Conservation (phyloP, 768 basidiomycete species). For the Lactarius evosmus region DNA sequence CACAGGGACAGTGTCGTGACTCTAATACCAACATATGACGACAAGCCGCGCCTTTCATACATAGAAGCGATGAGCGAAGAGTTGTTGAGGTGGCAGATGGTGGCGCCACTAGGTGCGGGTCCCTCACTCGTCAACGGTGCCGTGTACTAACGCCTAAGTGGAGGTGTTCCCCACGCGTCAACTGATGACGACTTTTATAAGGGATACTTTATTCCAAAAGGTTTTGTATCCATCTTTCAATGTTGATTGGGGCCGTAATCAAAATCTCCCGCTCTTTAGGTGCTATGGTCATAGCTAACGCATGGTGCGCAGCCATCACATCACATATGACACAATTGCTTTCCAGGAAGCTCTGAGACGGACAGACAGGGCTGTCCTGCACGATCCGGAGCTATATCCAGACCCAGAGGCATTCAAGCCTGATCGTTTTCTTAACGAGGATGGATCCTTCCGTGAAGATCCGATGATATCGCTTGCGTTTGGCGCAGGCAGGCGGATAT, state of each 20-base stretch:
- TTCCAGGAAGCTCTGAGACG: not conserved
- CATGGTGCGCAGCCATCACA: slow-evolving; percentile 26
- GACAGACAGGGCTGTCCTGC: slow-evolving; percentile 4
- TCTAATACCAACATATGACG: slow-evolving; percentile 29
- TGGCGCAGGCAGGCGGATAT: not conserved
- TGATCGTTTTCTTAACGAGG: slow-evolving; percentile 29
- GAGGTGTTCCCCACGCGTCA: slow-evolving; percentile 25
- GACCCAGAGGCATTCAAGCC: slow-evolving; percentile 33
- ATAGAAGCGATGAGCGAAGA: slow-evolving; percentile 30
- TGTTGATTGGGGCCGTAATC: slow-evolving; percentile 3
- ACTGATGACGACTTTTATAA: slow-evolving; percentile 5
- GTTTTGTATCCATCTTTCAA: slow-evolving; percentile 24
- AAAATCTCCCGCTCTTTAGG: not conserved
- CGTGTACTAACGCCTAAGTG: not conserved
- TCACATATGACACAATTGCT: not conserved
- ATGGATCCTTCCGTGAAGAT: slow-evolving; percentile 7
- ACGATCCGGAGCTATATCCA: slow-evolving; percentile 31
- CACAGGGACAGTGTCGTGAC: too few species aligned
- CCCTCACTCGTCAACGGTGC: not conserved
- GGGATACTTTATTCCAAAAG: not conserved
- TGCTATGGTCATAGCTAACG: slow-evolving; percentile 27
- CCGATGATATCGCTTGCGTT: not conserved
- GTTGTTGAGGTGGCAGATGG: slow-evolving; percentile 29
- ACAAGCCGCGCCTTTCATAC: slow-evolving; percentile 31
- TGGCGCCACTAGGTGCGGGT: slow-evolving; percentile 4